Percentiles rank a stretch among this genome's conserved stretches.
phyloP scores from a whole-genome alignment of 148 eudicot species.

The Gaultheria prostrata region DNA sequence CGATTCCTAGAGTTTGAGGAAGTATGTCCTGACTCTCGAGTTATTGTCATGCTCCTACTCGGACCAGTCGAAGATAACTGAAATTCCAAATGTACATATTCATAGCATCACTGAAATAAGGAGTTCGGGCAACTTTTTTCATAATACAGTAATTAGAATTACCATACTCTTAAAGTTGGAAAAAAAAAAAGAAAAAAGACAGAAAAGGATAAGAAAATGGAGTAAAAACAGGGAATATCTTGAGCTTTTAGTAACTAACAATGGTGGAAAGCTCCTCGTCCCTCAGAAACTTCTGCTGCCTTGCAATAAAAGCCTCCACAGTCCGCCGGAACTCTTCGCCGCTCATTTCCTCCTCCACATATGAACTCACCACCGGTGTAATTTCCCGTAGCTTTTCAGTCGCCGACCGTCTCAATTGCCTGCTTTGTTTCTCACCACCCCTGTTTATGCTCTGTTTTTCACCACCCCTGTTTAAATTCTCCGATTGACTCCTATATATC shows the following conservation, averaged over 20 bases:
- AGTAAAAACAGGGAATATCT: conserved; percentile 8
- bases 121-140: background rate
- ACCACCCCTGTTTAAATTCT: background rate
- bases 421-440: background rate
- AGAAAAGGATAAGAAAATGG: background rate
- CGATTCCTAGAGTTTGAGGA: background rate
- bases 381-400: background rate
- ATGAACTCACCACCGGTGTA: background rate
- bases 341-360: conserved; percentile 17
- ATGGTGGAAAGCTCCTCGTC: conserved; percentile 48
- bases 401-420: background rate
- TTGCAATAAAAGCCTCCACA: conserved; percentile 66
- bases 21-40: no score
- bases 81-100: background rate
- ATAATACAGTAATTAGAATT: background rate
- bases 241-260: background rate
- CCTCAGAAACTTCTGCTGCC: conserved; percentile 75
- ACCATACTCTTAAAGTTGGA: background rate
- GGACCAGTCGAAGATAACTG: background rate
- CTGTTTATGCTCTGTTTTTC: background rate
- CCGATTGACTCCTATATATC: background rate
- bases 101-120: background rate
- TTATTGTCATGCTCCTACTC: background rate
- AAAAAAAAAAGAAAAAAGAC: background rate
- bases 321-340: conserved; percentile 23